phyloP scores from a whole-genome alignment of 805 yeast species.

The Ogataea saltuana region DNA sequence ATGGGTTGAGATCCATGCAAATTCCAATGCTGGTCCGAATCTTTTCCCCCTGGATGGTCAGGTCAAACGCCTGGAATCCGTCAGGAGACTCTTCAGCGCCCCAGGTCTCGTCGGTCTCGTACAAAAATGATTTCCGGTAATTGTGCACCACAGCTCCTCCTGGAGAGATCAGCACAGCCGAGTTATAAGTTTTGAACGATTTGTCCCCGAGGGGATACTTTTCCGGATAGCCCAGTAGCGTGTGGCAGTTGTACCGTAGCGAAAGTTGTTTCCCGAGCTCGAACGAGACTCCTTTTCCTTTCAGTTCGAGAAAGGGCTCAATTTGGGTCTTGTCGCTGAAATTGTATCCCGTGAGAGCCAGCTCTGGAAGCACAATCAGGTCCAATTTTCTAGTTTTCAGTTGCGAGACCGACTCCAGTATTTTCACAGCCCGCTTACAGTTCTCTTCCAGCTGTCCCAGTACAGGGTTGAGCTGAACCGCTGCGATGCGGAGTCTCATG shows the following conservation, averaged over 20 bases:
- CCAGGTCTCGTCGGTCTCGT: constrained; percentile 79
- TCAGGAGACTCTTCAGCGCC: constrained; percentile 70
- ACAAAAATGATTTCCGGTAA: constrained; percentile 76
- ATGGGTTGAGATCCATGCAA: constrained; percentile 93
- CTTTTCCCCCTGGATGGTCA: constrained; percentile 35
- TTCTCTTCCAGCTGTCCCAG: constrained; percentile 62
- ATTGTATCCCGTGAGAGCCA: constrained; percentile 83
- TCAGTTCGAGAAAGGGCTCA: constrained; percentile 56
- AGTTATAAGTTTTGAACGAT: constrained; percentile 52
- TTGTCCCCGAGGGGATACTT: constrained; percentile 17
- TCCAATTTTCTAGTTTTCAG: constrained; percentile 45
- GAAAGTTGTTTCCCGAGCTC: constrained; percentile 61
- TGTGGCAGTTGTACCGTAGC: constrained; percentile 53
- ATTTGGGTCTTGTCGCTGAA: constrained; percentile 51
- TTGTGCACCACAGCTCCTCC: constrained; percentile 59
- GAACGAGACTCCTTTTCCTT: constrained; percentile 42
- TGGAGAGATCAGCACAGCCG: constrained; percentile 65
- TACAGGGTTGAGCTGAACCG: constrained; percentile 66
- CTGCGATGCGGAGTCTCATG: constrained; percentile 61
- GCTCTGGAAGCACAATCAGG: constrained; percentile 77
- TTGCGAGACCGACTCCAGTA: constrained; percentile 38
- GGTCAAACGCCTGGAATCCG: constrained; percentile 54
- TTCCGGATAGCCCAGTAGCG: constrained; percentile 86
- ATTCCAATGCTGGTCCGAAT: constrained; percentile 69
- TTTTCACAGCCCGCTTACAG: constrained; percentile 43